These are phyloP conservation scores for Echites panduratus DNA, from an alignment of 257 asterid species.

Conservation along the genomic window DNA sequence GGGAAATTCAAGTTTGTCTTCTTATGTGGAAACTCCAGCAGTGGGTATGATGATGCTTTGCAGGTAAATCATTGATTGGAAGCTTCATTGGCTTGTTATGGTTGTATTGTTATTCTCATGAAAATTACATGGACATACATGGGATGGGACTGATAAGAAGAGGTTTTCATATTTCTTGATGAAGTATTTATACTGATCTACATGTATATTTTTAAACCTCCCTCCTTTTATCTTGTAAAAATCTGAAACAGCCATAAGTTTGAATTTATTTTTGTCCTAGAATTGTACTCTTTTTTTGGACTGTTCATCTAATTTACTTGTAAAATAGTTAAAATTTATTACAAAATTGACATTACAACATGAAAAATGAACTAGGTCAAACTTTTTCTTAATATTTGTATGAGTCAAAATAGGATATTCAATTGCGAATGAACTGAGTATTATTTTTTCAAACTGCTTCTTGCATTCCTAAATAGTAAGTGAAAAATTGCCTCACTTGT, in stretches of 20 bases:
- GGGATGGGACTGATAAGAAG: background rate
- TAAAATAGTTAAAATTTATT: too few species aligned
- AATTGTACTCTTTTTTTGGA: background rate
- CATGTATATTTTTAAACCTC: background rate
- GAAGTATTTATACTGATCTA: background rate
- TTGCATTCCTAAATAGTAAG: background rate
- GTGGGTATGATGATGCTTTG: slow-evolving; percentile 61
- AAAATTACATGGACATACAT: background rate
- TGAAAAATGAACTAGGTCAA: too few species aligned
- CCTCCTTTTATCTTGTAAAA: background rate
- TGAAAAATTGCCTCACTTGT: background rate
- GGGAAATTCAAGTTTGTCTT: slow-evolving; percentile 61
- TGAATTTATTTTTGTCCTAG: background rate
- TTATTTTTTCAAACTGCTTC: background rate
- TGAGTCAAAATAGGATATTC: too few species aligned
- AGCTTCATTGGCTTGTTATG: slow-evolving; percentile 2
- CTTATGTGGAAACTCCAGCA: slow-evolving; percentile 81
- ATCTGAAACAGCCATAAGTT: background rate
- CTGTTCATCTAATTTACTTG: background rate
- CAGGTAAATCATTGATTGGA: slow-evolving; percentile 42
- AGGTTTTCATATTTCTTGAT: background rate
- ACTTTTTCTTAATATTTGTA: too few species aligned
- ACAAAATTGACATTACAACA: too few species aligned
- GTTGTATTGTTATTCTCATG: slow-evolving; percentile 11
- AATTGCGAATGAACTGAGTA: background rate